Percentiles rank a stretch among this genome's conserved stretches.
Evolutionary conservation across 2,329 filamentous ascomycete genomes (phyloP).

Genomic region (Aspergillus sp.): DNA sequence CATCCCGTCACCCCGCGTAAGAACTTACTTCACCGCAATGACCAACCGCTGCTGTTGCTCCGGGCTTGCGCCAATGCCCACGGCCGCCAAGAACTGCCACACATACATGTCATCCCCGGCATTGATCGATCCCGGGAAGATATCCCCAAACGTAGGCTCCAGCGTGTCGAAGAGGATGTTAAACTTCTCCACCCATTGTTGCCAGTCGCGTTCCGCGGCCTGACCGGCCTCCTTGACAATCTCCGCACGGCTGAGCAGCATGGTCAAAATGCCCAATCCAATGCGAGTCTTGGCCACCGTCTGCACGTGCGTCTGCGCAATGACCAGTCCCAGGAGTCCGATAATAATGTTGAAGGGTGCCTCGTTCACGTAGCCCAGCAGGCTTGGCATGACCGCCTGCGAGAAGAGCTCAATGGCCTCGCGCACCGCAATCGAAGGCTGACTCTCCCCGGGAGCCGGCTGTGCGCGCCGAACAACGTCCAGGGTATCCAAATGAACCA

Average conservation of each 20-base stretch:
- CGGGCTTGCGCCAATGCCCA: conserved; percentile 87
- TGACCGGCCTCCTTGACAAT: conserved; percentile 79
- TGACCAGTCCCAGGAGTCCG: conserved; percentile 80
- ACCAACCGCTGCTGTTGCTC: conserved; percentile 95
- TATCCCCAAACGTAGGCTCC: conserved; percentile 75
- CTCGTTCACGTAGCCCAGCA: conserved; percentile 88
- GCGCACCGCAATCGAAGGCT: conserved; percentile 72
- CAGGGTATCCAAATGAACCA: conserved; percentile 86
- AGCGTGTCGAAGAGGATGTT: conserved; percentile 82
- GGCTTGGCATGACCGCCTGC: conserved; percentile 79
- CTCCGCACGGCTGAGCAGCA: conserved; percentile 90
- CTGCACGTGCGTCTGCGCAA: conserved; percentile 77
- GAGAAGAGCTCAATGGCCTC: conserved; percentile 93
- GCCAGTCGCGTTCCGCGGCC: conserved; percentile 69
- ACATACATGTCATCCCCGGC: conserved; percentile 92
- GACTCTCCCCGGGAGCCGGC: conserved; percentile 67
- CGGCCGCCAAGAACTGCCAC: conserved; percentile 95
- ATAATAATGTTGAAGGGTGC: conserved; percentile 88
- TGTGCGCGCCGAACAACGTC: conserved; percentile 84
- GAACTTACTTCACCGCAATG: conserved; percentile 75
- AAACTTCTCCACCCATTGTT: conserved; percentile 81
- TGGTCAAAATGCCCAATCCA: conserved; percentile 84
- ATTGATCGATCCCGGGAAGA: conserved; percentile 90
- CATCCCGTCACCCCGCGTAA: no score
- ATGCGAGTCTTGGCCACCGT: conserved; percentile 82